These are phyloP conservation scores for Sporothrix pseudoabietina DNA, from an alignment of 2,329 filamentous ascomycete species.

Conservation along the genomic window DNA sequence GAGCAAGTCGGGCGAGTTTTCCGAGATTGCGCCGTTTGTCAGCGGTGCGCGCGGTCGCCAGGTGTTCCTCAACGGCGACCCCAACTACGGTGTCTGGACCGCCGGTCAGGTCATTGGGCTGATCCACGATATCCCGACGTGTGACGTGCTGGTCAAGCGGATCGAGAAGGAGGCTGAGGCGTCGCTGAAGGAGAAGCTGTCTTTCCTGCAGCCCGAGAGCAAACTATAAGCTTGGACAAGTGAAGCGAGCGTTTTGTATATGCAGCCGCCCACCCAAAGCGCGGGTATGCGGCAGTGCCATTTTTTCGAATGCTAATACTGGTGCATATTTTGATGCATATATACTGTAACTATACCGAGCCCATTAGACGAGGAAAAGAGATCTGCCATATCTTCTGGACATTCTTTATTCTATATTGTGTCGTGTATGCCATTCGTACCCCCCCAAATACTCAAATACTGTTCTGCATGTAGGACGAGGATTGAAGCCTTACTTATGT, in stretches of 20 bases:
- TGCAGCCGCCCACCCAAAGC: neutral
- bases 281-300: neutral
- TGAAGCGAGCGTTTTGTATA: conserved; percentile 12
- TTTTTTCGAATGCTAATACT: neutral
- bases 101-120: conserved; percentile 92
- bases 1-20: conserved; percentile 82
- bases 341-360: neutral
- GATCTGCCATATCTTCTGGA: conserved; percentile 1
- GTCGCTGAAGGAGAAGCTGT: conserved; percentile 61
- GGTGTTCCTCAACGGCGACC: conserved; percentile 90
- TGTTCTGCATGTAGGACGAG: neutral
- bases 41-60: conserved; percentile 88
- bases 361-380: conserved; percentile 18
- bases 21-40: conserved; percentile 82
- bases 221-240: conserved; percentile 54
- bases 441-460: too few species aligned
- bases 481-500: neutral
- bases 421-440: neutral
- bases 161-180: conserved; percentile 78
- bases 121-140: conserved; percentile 81
- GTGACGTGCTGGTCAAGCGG: conserved; percentile 66
- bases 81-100: conserved; percentile 92
- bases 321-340: conserved; percentile 8
- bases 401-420: too few species aligned
- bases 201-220: conserved; percentile 57